Conservation (phyloP, 1,139 yeast genomes). For the Hemisphaericaspora subhashii region DNA sequence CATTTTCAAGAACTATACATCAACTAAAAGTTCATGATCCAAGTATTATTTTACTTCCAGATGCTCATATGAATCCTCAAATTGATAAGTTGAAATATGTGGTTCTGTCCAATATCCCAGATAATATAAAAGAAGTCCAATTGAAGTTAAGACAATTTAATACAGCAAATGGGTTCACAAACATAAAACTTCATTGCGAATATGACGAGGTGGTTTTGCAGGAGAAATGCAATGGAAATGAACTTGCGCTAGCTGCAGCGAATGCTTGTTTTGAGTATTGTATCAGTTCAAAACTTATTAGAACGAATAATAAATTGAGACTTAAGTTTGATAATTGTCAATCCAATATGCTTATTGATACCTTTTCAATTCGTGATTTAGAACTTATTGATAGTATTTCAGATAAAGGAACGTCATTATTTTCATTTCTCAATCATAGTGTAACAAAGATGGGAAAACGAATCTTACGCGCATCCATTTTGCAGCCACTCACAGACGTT, state of each 20-base stretch:
- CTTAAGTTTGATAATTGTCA: conserved; percentile 39
- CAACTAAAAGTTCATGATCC: conserved; percentile 38
- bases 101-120: conserved; percentile 28
- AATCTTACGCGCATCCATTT: conserved; percentile 33
- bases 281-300: conserved; percentile 9
- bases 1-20: conserved; percentile 45
- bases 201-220: conserved; percentile 8
- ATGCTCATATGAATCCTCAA: conserved; percentile 21
- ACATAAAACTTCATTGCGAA: conserved; percentile 8
- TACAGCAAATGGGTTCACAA: conserved; percentile 10
- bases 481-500: conserved; percentile 45
- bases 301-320: conserved; percentile 27
- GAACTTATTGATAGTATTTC: conserved; percentile 35
- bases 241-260: conserved; percentile 30
- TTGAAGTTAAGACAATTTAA: conserved; percentile 24
- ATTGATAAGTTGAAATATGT: conserved; percentile 35
- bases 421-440: conserved; percentile 35
- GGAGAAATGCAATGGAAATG: conserved; percentile 25
- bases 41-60: conserved; percentile 34
- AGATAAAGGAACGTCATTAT: conserved; percentile 29
- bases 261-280: conserved; percentile 30
- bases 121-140: conserved; percentile 22
- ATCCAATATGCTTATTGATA: conserved; percentile 41
- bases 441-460: conserved; percentile 48
- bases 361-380: conserved; percentile 31